Evolutionary conservation across 495 filamentous ascomycete genomes (phyloP).

Genomic region (Venustampulla echinocandica): DNA sequence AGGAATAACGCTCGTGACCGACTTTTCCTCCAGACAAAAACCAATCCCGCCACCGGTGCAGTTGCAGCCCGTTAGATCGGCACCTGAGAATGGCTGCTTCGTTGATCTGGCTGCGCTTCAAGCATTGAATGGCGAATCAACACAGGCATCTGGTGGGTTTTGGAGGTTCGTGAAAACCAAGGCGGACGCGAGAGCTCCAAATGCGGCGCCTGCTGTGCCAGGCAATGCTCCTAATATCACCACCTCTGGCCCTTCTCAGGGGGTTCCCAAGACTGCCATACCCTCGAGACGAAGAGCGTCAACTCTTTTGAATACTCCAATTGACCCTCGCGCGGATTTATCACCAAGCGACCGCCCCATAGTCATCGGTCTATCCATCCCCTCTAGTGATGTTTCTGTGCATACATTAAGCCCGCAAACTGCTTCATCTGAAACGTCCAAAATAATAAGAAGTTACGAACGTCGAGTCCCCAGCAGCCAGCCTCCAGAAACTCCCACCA

Average conservation of each 20-base stretch:
- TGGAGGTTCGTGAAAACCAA: slow-evolving; percentile 21
- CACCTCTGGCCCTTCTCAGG: not conserved
- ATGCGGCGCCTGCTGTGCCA: not conserved
- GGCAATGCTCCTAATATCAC: not conserved
- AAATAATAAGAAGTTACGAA: slow-evolving; percentile 16
- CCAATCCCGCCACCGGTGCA: slow-evolving; percentile 7
- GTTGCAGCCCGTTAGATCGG: slow-evolving; percentile 5
- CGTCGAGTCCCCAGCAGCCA: slow-evolving; percentile 29
- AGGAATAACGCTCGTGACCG: slow-evolving; percentile 59
- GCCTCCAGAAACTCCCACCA: slow-evolving; percentile 39
- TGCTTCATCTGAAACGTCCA: slow-evolving; percentile 27
- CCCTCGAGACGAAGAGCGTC: slow-evolving; percentile 22
- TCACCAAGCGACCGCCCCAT: slow-evolving; percentile 71
- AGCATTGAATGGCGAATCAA: slow-evolving; percentile 35
- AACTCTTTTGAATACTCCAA: slow-evolving; percentile 19
- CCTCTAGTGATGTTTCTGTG: slow-evolving; percentile 45
- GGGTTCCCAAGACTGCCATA: not conserved
- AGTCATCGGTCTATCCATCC: slow-evolving; percentile 68
- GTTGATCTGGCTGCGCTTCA: slow-evolving; percentile 41
- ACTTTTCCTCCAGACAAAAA: slow-evolving; percentile 11
- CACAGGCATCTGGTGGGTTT: slow-evolving; percentile 18
- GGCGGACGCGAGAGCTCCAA: not conserved
- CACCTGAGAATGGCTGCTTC: slow-evolving; percentile 29
- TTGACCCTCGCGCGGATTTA: slow-evolving; percentile 41
- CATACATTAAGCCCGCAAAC: slow-evolving; percentile 44